phyloP scores from a whole-genome alignment of 2,329 filamentous ascomycete species.

The Trichophyton rubrum region DNA sequence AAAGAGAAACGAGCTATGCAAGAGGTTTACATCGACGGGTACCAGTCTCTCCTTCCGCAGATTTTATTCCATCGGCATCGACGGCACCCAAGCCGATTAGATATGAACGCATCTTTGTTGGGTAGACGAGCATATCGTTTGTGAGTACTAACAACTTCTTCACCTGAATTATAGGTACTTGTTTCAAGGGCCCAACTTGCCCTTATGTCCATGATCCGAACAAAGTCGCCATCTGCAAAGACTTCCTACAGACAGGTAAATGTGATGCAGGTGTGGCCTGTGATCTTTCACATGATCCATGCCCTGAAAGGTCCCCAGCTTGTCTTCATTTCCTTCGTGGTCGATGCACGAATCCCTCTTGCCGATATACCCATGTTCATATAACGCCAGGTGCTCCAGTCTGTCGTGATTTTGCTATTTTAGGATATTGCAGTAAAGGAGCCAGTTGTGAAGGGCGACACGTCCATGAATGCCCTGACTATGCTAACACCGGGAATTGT shows the following conservation, averaged over 20 bases:
- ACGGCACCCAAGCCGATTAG: constrained; percentile 5
- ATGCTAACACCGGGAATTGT: constrained; percentile 81
- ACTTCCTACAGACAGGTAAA: constrained; percentile 64
- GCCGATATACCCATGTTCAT: constrained; percentile 74
- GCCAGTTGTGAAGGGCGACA: constrained; percentile 67
- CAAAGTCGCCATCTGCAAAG: constrained; percentile 84
- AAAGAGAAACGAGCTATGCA: constrained; percentile 64
- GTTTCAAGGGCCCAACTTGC: constrained; percentile 67
- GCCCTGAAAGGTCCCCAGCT: constrained; percentile 68
- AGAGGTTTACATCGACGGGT: constrained; percentile 47
- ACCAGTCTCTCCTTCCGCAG: constrained; percentile 28
- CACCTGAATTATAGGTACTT: constrained; percentile 53
- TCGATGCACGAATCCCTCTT: constrained; percentile 75
- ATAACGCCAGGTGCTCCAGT: constrained; percentile 66
- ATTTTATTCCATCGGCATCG: constrained; percentile 10
- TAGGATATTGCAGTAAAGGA: constrained; percentile 83
- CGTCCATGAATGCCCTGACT: constrained; percentile 87
- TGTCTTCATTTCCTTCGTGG: constrained; percentile 86
- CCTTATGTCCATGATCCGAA: constrained; percentile 70
- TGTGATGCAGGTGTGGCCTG: constrained; percentile 69
- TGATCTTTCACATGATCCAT: constrained; percentile 80
- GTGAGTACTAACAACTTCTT: constrained; percentile 21
- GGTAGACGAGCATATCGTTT: constrained; percentile 12
- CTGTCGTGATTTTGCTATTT: constrained; percentile 69
- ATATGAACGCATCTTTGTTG: constrained; percentile 3